A percentile compares a stretch with the other conserved stretches of the same genome.
These are phyloP conservation scores for Naganishia vishniacii DNA, from an alignment of 768 basidiomycete species.

Conservation along the genomic window DNA sequence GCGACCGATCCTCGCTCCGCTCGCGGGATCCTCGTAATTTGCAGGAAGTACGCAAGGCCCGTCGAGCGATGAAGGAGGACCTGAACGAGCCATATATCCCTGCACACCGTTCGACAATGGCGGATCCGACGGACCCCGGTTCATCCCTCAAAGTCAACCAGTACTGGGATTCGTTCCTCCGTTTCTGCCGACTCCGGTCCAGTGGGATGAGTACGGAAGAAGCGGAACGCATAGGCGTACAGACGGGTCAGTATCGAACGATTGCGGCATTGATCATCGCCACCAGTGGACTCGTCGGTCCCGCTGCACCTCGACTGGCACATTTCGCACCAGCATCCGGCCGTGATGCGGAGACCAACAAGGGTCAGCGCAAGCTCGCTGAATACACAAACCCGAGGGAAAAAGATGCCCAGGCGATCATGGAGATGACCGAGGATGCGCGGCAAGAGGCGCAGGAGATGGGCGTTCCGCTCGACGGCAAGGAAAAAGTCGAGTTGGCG, in stretches of 20 bases:
- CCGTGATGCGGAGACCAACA: conserved; percentile 33
- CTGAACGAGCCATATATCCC: conserved; percentile 41
- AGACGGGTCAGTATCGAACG: conserved; percentile 23
- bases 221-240: background rate
- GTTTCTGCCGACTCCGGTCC: background rate
- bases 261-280: conserved; percentile 38
- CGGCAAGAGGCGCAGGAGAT: conserved; percentile 23
- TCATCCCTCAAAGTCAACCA: conserved; percentile 30
- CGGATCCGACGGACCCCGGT: conserved; percentile 28
- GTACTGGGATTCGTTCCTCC: conserved; percentile 13
- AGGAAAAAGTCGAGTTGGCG: conserved; percentile 10
- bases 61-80: conserved; percentile 34
- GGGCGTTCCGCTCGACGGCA: conserved; percentile 23
- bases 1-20: conserved; percentile 10
- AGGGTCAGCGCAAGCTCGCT: conserved; percentile 30
- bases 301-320: conserved; percentile 33
- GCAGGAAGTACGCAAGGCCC: background rate
- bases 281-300: conserved; percentile 29
- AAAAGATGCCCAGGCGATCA: conserved; percentile 26
- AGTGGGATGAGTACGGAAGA: conserved; percentile 1
- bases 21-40: conserved; percentile 2
- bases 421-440: conserved; percentile 25
- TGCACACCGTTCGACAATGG: conserved; percentile 24
- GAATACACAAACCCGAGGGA: conserved; percentile 29
- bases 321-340: conserved; percentile 34